Evolutionary conservation across 768 basidiomycete genomes (phyloP).

Genomic region (Mycena vitilis): DNA sequence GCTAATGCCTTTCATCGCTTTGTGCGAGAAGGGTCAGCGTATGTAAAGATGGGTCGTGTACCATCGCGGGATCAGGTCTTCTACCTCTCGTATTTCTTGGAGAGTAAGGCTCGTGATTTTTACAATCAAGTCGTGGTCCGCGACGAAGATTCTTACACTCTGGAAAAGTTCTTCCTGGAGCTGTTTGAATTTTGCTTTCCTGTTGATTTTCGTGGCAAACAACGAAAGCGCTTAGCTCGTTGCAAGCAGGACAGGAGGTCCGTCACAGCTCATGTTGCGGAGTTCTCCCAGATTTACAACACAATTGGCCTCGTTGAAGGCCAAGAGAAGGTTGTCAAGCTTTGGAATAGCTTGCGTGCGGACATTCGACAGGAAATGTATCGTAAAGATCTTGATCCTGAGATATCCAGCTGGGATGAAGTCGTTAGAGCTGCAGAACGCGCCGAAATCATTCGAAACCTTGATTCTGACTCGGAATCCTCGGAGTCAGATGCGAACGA

Average conservation of each 20-base stretch:
- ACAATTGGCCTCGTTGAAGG: conserved; percentile 39
- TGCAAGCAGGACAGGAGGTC: conserved; percentile 22
- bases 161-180: conserved; percentile 45
- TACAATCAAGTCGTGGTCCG: conserved; percentile 46
- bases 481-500: too few relatives aligned
- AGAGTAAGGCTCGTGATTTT: conserved; percentile 46
- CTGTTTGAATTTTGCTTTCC: conserved; percentile 56
- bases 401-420: conserved; percentile 30
- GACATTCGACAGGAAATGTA: conserved; percentile 41
- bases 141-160: conserved; percentile 41
- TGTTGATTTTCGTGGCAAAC: conserved; percentile 36
- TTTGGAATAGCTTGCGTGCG: conserved; percentile 41
- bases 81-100: conserved; percentile 45
- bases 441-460: conserved; percentile 45
- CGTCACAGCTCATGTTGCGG: conserved; percentile 41
- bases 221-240: conserved; percentile 7
- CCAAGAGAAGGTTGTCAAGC: conserved; percentile 37
- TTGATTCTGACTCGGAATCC: conserved; percentile 10
- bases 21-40: conserved; percentile 40
- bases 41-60: conserved; percentile 39
- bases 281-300: conserved; percentile 39
- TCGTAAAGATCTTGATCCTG: conserved; percentile 37
- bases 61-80: conserved; percentile 32
- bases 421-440: conserved; percentile 44
- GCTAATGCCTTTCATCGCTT: conserved; percentile 41